phyloP scores from a whole-genome alignment of 257 asterid species.

The Solanum arcanum region DNA sequence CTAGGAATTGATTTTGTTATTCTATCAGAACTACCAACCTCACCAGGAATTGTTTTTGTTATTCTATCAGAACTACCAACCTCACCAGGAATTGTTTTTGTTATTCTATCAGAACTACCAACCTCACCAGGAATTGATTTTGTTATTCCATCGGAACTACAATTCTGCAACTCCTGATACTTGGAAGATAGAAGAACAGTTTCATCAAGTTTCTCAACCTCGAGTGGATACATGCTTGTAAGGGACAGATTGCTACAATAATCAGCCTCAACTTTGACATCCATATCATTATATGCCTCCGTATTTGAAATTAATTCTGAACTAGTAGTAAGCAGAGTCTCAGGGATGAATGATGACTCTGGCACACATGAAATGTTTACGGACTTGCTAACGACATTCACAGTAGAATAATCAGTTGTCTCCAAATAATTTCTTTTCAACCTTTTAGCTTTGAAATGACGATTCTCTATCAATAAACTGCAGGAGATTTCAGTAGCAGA shows the following conservation, averaged over 20 bases:
- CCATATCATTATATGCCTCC: conserved; percentile 38
- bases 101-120: conserved; percentile 20
- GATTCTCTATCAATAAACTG: conserved; percentile 16
- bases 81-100: conserved; percentile 26
- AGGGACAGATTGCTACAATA: conserved; percentile 19
- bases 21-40: conserved; percentile 33
- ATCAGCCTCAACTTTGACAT: conserved; percentile 17
- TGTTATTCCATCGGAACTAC: conserved; percentile 13
- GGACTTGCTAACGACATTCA: conserved; percentile 22
- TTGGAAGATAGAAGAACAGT: conserved; percentile 5
- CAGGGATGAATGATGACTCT: conserved; percentile 62
- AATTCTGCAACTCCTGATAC: conserved; percentile 20
- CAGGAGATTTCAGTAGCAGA: conserved; percentile 22
- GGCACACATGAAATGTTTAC: conserved; percentile 39
- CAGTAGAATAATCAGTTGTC: conserved; percentile 18
- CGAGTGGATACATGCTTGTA: conserved; percentile 9
- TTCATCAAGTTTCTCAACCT: conserved; percentile 3
- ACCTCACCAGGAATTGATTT: conserved; percentile 30
- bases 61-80: conserved; percentile 27
- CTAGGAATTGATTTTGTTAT: conserved; percentile 8
- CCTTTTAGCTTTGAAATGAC: conserved; percentile 23
- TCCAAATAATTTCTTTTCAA: conserved; percentile 27
- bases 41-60: conserved; percentile 16
- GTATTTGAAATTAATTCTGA: conserved; percentile 36
- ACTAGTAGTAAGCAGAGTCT: conserved; percentile 38